Conservation (phyloP, 1,139 yeast genomes). For the Suhomyces panamericanus region DNA sequence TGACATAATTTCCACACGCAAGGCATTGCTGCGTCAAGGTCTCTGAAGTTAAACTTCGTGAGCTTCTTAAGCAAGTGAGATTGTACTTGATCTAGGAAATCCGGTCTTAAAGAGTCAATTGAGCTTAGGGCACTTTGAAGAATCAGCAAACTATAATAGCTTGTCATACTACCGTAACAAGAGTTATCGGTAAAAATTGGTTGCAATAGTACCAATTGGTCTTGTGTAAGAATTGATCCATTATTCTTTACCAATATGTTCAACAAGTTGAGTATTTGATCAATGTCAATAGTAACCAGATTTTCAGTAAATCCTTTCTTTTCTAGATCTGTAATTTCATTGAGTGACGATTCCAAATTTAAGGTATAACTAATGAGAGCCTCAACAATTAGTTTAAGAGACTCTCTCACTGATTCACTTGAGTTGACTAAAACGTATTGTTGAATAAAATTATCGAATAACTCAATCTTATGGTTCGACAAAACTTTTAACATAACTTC, state of each 20-base stretch:
- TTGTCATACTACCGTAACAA: conserved; percentile 34
- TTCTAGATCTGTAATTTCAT: not conserved
- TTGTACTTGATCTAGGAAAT: conserved; percentile 53
- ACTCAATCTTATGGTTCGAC: conserved; percentile 31
- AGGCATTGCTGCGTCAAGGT: conserved; percentile 69
- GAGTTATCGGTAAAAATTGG: conserved; percentile 57
- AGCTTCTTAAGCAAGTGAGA: conserved; percentile 51
- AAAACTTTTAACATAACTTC: conserved; percentile 42
- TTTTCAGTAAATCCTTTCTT: not conserved
- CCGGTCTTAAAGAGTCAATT: conserved; percentile 46
- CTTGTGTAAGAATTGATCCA: conserved; percentile 55
- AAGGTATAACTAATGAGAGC: conserved; percentile 22
- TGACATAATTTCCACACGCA: conserved; percentile 58
- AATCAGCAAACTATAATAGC: conserved; percentile 53
- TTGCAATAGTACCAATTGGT: conserved; percentile 60
- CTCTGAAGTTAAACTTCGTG: conserved; percentile 58
- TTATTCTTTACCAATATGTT: conserved; percentile 54
- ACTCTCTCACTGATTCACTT: conserved; percentile 11
- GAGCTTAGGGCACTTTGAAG: conserved; percentile 50
- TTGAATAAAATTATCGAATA: conserved; percentile 47
- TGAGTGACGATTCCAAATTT: conserved; percentile 10
- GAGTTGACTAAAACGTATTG: conserved; percentile 35
- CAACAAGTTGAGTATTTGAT: conserved; percentile 46
- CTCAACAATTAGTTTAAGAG: conserved; percentile 26
- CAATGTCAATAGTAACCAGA: conserved; percentile 19